Conservation (phyloP, 2,329 filamentous ascomycete genomes). For the Graphilbum sp. region DNA sequence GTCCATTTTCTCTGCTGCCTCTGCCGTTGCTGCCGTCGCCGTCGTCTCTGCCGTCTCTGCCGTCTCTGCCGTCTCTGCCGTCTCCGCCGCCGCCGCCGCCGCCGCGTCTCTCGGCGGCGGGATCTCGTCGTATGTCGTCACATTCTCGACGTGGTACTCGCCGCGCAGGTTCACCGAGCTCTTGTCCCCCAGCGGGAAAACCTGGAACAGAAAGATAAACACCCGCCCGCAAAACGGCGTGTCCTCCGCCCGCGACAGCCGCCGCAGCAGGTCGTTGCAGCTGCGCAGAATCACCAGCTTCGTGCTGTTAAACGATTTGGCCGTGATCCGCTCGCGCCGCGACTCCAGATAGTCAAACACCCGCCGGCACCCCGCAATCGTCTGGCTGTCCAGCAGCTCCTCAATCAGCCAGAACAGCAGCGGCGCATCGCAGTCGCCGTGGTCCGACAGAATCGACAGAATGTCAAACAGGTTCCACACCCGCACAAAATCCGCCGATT, state of each 20-base stretch:
- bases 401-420: conserved; percentile 84
- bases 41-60: conserved; percentile 11
- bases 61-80: conserved; percentile 12
- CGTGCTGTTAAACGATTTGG: conserved; percentile 66
- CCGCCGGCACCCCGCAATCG: conserved; percentile 74
- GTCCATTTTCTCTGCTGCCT: conserved; percentile 10
- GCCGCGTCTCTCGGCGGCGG: conserved; percentile 15
- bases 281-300: conserved; percentile 78
- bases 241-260: conserved; percentile 89
- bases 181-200: conserved; percentile 88
- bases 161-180: conserved; percentile 93
- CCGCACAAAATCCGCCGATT: conserved; percentile 60
- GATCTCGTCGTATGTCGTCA: conserved; percentile 62
- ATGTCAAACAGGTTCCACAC: conserved; percentile 94
- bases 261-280: conserved; percentile 87
- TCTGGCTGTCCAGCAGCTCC: conserved; percentile 90
- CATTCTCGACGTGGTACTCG: conserved; percentile 91
- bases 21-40: too few relatives aligned
- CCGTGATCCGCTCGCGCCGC: conserved; percentile 71
- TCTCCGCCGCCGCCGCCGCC: too few relatives aligned
- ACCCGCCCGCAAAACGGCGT: conserved; percentile 94
- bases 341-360: conserved; percentile 95
- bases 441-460: conserved; percentile 73
- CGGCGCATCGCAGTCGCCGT: conserved; percentile 59
- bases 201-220: conserved; percentile 97